Base-by-base conservation (phyloP, 2,329 filamentous ascomycete genomes). In the Stromatinia cepivora region DNA sequence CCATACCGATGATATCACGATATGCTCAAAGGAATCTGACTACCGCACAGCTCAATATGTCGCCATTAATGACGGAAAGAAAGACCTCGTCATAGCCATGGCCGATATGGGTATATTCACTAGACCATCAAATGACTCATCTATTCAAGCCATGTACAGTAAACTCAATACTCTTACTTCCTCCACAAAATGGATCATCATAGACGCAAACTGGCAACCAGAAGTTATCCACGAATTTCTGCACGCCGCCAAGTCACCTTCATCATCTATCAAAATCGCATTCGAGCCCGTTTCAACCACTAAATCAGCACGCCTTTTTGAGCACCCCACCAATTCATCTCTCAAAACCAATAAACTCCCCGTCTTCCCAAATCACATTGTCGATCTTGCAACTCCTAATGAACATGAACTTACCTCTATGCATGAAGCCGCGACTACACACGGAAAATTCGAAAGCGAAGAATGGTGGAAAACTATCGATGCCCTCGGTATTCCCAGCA, bases 21-120 rank as follows among this genome's bases (percentile, higher is more conserved):
- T 62, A 53, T 64, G 31, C 0, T 61, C 73, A 20, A 57, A 70
- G 22, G 64, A 45, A 1, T 25, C 28, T 10, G 52, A 31, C 25
- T n/a, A 62, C 36, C 86, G 91, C 69, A 98, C 94, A 2, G 93
- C 94, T 0, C 93, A 97, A 79, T 98, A 98, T 78, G 87, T 98
- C 4, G 91, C 94, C 22, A 84, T 98, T 73, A 99, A 98, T 78
- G 92, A 96, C 77, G 83, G 84, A 0, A 87, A 90, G 70, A 96
- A 93, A 79, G 91, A 94, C 72, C 86, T 99, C 3, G 85, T 94
- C n/a, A 81, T 97, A 72, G 94, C 93, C 58, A 97, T 97, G 92
- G 94, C 94, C 6, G 95, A 98, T 78, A 97, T 98, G 93, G 77
- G 81, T 46, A 80, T 83, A 62, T 82, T 84, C 57, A 81, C 85